Conservation (phyloP, 371 early-diverging fungal genomes). For the Rhizopus stolonifer region DNA sequence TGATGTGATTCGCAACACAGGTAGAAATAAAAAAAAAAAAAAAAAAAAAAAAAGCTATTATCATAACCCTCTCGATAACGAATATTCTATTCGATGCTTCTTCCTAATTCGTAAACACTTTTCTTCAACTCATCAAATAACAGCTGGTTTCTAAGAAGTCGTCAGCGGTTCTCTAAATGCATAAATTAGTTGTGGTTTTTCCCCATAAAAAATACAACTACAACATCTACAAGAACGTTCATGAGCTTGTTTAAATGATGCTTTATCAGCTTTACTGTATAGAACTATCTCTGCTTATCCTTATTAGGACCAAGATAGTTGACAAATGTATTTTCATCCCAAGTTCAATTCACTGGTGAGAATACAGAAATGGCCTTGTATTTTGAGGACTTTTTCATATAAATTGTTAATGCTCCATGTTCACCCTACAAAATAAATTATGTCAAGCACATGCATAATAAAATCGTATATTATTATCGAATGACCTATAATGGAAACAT, state of each 20-base stretch:
- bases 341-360: constrained; percentile 76
- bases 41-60: constrained; percentile 83
- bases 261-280: constrained; percentile 69
- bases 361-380: constrained; percentile 83
- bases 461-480: constrained; percentile 60
- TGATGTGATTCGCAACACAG: constrained; percentile 77
- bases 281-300: constrained; percentile 70
- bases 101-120: constrained; percentile 38
- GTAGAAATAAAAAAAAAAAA: constrained; percentile 76
- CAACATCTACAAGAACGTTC: constrained; percentile 47
- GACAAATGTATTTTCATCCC: constrained; percentile 80
- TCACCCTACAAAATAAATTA: constrained; percentile 62
- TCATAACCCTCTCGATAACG: constrained; percentile 83
- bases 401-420: constrained; percentile 85
- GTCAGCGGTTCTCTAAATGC: constrained; percentile 66
- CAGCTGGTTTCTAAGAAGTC: constrained; percentile 69
- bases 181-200: neutral
- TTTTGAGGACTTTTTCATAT: constrained; percentile 64
- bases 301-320: constrained; percentile 69
- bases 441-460: neutral
- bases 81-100: constrained; percentile 51
- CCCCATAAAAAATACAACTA: constrained; percentile 23
- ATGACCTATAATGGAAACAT: constrained; percentile 78
- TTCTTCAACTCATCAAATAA: constrained; percentile 58
- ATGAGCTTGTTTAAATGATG: constrained; percentile 26